Evolutionary conservation across 2,329 filamentous ascomycete species (phyloP).

Genomic region (Ceratocystis diversiconidia): DNA sequence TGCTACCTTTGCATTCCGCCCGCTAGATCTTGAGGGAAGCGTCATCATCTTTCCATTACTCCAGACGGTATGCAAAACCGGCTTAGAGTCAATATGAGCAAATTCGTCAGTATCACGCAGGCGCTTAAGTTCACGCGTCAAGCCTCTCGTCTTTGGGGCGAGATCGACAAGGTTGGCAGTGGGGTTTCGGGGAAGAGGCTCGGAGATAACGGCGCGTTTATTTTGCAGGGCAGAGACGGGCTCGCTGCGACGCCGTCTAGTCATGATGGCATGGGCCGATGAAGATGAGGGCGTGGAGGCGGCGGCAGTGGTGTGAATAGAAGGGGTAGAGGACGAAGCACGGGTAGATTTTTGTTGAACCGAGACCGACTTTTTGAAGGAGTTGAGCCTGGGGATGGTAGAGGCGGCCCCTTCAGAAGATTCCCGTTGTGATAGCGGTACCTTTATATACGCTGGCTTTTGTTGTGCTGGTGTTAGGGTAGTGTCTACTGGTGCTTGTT

Average conservation of each 20-base stretch:
- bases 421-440: slow-evolving; percentile 24
- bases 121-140: slow-evolving; percentile 43
- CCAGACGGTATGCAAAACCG: slow-evolving; percentile 46
- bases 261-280: not conserved
- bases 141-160: slow-evolving; percentile 34
- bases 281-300: not conserved
- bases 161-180: slow-evolving; percentile 47
- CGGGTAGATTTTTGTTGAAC: not conserved
- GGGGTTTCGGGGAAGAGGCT: slow-evolving; percentile 33
- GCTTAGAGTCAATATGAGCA: slow-evolving; percentile 42
- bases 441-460: not conserved
- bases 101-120: slow-evolving; percentile 51
- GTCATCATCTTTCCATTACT: slow-evolving; percentile 49
- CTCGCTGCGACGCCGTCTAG: slow-evolving; percentile 10
- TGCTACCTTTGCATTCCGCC: slow-evolving; percentile 26
- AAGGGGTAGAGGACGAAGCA: slow-evolving; percentile 32
- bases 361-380: not conserved
- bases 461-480: slow-evolving; percentile 22
- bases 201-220: slow-evolving; percentile 7
- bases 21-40: slow-evolving; percentile 28
- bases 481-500: slow-evolving; percentile 21
- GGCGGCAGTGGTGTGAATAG: not conserved
- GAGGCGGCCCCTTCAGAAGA: slow-evolving; percentile 9
- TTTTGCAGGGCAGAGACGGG: slow-evolving; percentile 7
- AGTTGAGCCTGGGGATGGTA: not conserved